Percentiles rank a stretch among this genome's conserved stretches.
Evolutionary conservation across 2,329 filamentous ascomycete genomes (phyloP).

Genomic region (Didymella keratinophila): DNA sequence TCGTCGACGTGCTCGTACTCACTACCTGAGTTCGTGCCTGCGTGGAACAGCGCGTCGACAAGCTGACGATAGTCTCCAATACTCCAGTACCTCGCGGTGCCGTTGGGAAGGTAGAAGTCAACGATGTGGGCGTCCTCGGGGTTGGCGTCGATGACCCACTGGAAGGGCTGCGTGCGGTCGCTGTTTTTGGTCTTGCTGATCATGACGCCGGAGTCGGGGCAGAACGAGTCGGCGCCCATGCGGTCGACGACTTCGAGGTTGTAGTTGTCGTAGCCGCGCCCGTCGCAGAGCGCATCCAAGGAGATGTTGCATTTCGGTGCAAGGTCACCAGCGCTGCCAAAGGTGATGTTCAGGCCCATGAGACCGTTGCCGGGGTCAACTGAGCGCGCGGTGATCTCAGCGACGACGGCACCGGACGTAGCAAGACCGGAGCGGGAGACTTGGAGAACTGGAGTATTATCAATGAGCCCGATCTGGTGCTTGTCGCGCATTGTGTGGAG

Average conservation of each 20-base stretch:
- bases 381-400: constrained; percentile 58
- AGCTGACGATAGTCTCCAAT: constrained; percentile 64
- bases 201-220: constrained; percentile 61
- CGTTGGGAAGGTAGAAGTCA: constrained; percentile 61
- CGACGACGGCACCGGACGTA: constrained; percentile 55
- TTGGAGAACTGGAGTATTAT: constrained; percentile 54
- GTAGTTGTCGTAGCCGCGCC: constrained; percentile 61
- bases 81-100: constrained; percentile 57
- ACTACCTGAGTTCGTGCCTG: constrained; percentile 61
- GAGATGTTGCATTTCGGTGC: constrained; percentile 55
- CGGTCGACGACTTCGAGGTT: constrained; percentile 63
- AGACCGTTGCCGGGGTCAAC: constrained; percentile 53
- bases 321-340: constrained; percentile 53
- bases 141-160: constrained; percentile 64
- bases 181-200: constrained; percentile 62
- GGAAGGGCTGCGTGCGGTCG: constrained; percentile 56
- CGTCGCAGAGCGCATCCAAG: constrained; percentile 60
- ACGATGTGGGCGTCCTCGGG: constrained; percentile 61
- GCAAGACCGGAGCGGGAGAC: constrained; percentile 56
- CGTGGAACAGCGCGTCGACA: constrained; percentile 63
- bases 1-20: constrained; percentile 59
- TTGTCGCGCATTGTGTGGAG: constrained; percentile 64
- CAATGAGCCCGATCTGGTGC: constrained; percentile 59
- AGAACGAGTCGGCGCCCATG: constrained; percentile 63
- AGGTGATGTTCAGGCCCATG: constrained; percentile 59